These are phyloP conservation scores for Cronartium ribicola DNA, from an alignment of 1,284 basidiomycete genomes.

Conservation along the genomic window DNA sequence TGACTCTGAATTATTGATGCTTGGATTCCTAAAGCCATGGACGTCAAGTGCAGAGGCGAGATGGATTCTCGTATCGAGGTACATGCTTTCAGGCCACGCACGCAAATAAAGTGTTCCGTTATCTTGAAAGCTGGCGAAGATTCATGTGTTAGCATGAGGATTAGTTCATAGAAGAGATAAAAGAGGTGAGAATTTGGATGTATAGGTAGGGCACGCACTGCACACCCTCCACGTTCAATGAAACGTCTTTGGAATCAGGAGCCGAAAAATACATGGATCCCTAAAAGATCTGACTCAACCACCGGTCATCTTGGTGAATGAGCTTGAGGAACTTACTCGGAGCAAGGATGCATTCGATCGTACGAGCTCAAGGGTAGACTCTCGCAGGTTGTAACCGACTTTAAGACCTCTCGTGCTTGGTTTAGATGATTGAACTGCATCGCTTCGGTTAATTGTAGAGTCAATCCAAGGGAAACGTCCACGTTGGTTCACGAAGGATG, in stretches of 20 bases:
- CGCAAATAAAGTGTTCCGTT: conserved; percentile 15
- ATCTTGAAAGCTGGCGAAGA: conserved; percentile 9
- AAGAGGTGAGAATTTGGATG: background rate
- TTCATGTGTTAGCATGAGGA: background rate
- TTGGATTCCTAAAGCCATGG: background rate
- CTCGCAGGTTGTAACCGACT: conserved; percentile 14
- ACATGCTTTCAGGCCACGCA: conserved; percentile 5
- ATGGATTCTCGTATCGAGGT: conserved; percentile 27
- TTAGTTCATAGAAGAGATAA: background rate
- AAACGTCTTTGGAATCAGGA: conserved; percentile 10
- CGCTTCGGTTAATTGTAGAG: background rate
- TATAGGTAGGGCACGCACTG: conserved; percentile 1
- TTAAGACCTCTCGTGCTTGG: background rate
- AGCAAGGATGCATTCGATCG: conserved; percentile 17
- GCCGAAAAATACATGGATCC: conserved; percentile 24
- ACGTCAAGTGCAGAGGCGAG: conserved; percentile 16
- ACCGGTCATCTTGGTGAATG: background rate
- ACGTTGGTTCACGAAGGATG: background rate
- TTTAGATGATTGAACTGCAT: background rate
- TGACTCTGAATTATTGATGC: conserved; percentile 8
- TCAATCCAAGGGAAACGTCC: conserved; percentile 13
- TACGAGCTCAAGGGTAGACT: conserved; percentile 2
- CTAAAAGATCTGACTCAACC: background rate
- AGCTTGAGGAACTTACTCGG: background rate
- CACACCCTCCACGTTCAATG: conserved; percentile 9